These are phyloP conservation scores for Ailanthus altissimus DNA, from an alignment of 345 rosid species.

Conservation along the genomic window DNA sequence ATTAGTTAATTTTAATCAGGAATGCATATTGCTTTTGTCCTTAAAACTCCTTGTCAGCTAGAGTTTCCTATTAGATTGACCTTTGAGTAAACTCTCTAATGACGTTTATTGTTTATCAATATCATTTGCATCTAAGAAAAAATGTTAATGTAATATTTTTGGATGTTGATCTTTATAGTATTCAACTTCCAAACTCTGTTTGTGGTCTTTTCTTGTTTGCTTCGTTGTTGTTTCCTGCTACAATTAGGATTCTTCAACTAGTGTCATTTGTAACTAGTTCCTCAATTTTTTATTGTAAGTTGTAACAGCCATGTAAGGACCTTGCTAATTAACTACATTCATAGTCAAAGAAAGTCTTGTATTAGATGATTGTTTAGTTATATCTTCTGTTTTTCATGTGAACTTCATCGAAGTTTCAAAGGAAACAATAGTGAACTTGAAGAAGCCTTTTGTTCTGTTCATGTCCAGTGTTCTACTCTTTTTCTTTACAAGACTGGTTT, in stretches of 20 bases:
- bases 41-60: not conserved
- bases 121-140: not conserved
- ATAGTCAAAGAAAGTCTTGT: too few species aligned
- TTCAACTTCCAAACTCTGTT: not conserved
- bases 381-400: not conserved
- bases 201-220: not conserved
- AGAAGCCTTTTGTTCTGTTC: not conserved
- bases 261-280: not conserved
- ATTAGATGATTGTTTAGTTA: not conserved
- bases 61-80: not conserved
- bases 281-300: not conserved
- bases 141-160: too few species aligned
- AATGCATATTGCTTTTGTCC: not conserved
- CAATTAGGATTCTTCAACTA: not conserved
- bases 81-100: not conserved
- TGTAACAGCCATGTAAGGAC: not conserved
- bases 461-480: not conserved
- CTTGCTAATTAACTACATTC: not conserved
- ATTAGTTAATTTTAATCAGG: not conserved
- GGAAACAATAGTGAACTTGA: not conserved
- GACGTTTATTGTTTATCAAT: not conserved
- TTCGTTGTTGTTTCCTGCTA: not conserved
- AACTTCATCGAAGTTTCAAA: not conserved
- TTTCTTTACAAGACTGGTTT: conserved; percentile 7
- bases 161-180: not conserved